phyloP scores from a whole-genome alignment of 495 filamentous ascomycete genomes.

The Penicillium malachiteum region DNA sequence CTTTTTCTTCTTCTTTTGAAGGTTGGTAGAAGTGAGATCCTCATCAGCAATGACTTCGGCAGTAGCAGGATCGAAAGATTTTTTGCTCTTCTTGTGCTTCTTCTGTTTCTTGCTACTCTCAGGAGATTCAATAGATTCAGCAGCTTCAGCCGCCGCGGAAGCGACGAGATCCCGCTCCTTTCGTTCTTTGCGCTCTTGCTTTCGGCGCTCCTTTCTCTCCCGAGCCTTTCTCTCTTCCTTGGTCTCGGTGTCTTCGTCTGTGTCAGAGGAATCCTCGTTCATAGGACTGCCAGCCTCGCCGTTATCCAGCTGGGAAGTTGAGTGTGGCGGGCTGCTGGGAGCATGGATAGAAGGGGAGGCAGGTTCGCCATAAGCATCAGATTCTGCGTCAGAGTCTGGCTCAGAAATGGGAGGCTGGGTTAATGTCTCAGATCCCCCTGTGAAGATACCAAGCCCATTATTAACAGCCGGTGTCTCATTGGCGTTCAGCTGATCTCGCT shows the following conservation, averaged over 20 bases:
- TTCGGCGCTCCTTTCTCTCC: constrained; percentile 3
- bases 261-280: neutral
- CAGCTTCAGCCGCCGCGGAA: constrained; percentile 1
- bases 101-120: neutral
- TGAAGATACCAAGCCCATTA: neutral
- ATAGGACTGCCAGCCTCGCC: neutral
- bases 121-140: neutral
- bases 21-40: neutral
- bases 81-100: constrained; percentile 3
- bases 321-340: neutral
- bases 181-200: constrained; percentile 9
- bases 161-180: neutral
- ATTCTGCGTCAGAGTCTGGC: neutral
- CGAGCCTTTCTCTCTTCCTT: constrained; percentile 7
- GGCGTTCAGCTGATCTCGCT: no score
- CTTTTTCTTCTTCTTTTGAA: constrained; percentile 11
- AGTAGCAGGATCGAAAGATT: neutral
- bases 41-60: neutral
- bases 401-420: neutral
- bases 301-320: neutral
- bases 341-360: neutral
- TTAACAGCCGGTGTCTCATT: no score
- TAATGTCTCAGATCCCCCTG: neutral
- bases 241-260: neutral
- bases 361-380: neutral